These are phyloP conservation scores for Climacium dendroides DNA, from an alignment of 225 moss, liverwort and hornwort genomes.

Conservation along the genomic window DNA sequence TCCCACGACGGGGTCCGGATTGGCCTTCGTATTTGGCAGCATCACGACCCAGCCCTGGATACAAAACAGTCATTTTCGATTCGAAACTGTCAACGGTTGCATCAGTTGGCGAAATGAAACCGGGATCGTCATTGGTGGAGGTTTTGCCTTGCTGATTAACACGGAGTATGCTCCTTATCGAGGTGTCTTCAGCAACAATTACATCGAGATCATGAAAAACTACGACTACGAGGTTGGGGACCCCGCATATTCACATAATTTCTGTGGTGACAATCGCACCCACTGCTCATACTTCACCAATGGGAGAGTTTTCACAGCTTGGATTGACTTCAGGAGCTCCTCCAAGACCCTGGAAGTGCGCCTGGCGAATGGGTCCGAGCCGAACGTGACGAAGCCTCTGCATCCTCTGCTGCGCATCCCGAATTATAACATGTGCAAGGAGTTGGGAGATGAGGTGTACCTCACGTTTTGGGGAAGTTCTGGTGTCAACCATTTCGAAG, in stretches of 20 bases:
- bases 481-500: not conserved
- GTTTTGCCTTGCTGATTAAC: not conserved
- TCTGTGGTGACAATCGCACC: not conserved
- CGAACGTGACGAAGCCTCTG: not conserved
- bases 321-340: not conserved
- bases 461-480: not conserved
- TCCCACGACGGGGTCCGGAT: not conserved
- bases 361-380: not conserved
- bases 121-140: fast-evolving
- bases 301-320: not conserved
- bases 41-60: not conserved
- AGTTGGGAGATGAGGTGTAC: not conserved
- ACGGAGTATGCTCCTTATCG: not conserved
- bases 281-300: not conserved
- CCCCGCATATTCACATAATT: not conserved
- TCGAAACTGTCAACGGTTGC: not conserved
- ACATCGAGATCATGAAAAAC: not conserved
- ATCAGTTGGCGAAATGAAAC: fast-evolving
- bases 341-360: not conserved
- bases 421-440: not conserved
- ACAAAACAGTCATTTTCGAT: not conserved
- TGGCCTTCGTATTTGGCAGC: not conserved
- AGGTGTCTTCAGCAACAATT: not conserved
- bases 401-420: not conserved
- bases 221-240: not conserved